Conservation (phyloP, 1,139 yeast genomes). For the Groenewaldozyma sp. region DNA sequence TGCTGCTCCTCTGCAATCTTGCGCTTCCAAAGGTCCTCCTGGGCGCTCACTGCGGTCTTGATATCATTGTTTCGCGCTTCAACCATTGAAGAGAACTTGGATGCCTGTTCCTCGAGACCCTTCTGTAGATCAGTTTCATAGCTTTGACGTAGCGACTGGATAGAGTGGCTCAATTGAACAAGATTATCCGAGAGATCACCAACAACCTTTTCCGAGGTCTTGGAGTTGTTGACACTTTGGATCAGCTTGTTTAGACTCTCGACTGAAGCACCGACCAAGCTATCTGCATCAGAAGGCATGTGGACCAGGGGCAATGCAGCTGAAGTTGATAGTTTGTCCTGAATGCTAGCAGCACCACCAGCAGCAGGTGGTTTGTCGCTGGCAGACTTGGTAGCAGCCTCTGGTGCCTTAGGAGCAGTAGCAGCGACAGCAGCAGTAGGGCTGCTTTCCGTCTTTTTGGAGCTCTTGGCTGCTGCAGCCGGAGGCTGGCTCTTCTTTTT, state of each 20-base stretch:
- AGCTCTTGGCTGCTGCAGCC: constrained; percentile 4
- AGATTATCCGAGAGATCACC: constrained; percentile 23
- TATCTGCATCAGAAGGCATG: constrained; percentile 32
- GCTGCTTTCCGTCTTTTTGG: constrained; percentile 4
- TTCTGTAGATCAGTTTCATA: constrained; percentile 20
- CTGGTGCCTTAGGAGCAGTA: constrained; percentile 12
- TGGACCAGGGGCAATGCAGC: constrained; percentile 21
- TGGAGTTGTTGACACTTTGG: constrained; percentile 39
- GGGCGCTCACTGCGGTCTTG: constrained; percentile 36
- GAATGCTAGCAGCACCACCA: constrained; percentile 12
- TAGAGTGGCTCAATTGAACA: constrained; percentile 21
- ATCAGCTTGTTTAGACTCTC: constrained; percentile 47
- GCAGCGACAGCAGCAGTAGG: constrained; percentile 13
- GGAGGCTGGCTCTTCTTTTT: constrained; percentile 4
- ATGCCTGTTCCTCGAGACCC: constrained; percentile 20
- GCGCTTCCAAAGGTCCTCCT: constrained; percentile 45
- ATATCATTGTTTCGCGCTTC: constrained; percentile 24
- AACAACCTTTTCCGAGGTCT: constrained; percentile 24
- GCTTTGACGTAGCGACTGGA: constrained; percentile 19
- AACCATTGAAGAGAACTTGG: constrained; percentile 21
- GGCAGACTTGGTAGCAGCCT: constrained; percentile 12
- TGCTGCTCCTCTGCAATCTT: constrained; percentile 55
- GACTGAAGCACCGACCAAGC: constrained; percentile 40
- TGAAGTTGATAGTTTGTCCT: constrained; percentile 8
- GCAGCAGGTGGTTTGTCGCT: constrained; percentile 10